Conservation (phyloP, 192 early-diverging fungal genomes). For the Cetraspora pellucida region DNA sequence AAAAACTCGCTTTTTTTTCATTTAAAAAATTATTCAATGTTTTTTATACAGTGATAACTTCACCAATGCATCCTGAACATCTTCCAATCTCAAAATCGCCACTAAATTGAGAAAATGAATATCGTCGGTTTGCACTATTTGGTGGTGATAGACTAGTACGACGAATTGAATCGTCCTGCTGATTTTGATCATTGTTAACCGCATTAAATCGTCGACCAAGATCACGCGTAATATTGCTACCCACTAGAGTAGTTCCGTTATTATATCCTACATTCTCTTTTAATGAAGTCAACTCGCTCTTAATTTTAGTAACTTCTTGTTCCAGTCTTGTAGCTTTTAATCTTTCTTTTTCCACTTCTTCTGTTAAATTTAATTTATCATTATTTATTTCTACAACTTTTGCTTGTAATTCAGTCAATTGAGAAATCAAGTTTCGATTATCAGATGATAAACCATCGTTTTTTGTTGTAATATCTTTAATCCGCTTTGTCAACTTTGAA, state of each 20-base stretch:
- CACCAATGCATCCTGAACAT: conserved; percentile 31
- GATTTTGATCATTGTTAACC: not conserved
- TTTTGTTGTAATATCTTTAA: conserved; percentile 31
- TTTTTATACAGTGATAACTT: conserved; percentile 28
- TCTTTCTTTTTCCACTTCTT: conserved; percentile 30
- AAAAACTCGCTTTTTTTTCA: too few species aligned
- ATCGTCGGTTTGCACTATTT: not conserved
- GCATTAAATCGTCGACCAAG: not conserved
- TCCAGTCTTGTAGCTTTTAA: not conserved
- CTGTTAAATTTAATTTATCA: conserved; percentile 21
- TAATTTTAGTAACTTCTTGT: conserved; percentile 2
- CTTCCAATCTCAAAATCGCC: conserved; percentile 20
- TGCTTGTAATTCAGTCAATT: conserved; percentile 25
- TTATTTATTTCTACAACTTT: conserved; percentile 30
- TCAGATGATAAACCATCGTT: conserved; percentile 20
- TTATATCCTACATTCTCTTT: not conserved
- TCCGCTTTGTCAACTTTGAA: conserved; percentile 26
- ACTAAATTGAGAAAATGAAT: conserved; percentile 10
- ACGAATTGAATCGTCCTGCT: not conserved
- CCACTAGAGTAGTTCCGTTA: not conserved
- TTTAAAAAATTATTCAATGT: not conserved
- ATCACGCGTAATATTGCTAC: not conserved
- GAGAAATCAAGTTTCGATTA: conserved; percentile 26
- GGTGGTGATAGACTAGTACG: not conserved
- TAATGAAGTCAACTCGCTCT: not conserved